These are phyloP conservation scores for Lachancea lanzarotensis DNA, from an alignment of 805 yeast genomes.

Conservation along the genomic window DNA sequence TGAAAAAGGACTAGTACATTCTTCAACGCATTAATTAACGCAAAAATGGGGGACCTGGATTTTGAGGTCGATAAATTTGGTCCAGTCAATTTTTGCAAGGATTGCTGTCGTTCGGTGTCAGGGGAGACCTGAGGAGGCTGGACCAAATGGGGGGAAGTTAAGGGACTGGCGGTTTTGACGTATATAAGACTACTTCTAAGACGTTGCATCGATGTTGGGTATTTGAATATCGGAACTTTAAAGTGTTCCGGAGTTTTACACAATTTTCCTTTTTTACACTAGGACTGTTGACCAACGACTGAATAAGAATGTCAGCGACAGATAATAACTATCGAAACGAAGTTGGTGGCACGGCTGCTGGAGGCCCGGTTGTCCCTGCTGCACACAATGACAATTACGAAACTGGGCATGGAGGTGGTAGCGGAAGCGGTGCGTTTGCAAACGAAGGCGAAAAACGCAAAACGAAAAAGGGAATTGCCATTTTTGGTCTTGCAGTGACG, in stretches of 20 bases:
- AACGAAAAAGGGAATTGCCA: background rate
- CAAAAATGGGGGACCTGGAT: no score
- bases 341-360: background rate
- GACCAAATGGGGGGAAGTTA: background rate
- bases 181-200: background rate
- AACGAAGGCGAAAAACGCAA: background rate
- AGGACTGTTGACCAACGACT: no score
- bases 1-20: no score
- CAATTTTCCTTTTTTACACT: no score
- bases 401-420: background rate
- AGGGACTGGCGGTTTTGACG: background rate
- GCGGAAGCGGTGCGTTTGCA: background rate
- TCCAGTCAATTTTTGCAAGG: no score
- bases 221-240: no score
- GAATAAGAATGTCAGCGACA: background rate
- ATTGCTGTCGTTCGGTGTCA: background rate
- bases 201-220: no score
- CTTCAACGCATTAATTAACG: no score
- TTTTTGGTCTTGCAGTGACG: conserved; percentile 2
- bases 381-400: background rate
- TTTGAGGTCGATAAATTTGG: no score
- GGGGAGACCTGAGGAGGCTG: background rate
- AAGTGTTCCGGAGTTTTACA: no score
- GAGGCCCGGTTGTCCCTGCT: background rate
- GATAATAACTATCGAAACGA: conserved; percentile 2